Evolutionary conservation across 345 rosid species (phyloP), one percentile per base, ranked within the genome.

Genomic region (Balakata baccata): DNA sequence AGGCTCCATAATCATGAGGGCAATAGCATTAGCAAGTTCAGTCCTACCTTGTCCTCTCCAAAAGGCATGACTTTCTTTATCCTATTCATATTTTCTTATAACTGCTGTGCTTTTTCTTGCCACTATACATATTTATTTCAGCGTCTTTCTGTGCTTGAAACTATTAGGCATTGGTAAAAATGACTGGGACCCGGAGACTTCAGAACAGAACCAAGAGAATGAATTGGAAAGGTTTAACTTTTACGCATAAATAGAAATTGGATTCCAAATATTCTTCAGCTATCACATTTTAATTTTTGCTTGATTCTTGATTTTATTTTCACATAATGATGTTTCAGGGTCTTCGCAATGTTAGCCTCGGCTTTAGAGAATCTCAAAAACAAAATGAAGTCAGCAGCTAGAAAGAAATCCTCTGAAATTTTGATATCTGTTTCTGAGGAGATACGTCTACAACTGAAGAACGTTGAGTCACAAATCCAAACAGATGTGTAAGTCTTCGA

Each of bases 361-460:
- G 90, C 92, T 64, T 81, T 96, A 69, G 84, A 89, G 79, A 90
- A 87, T 73, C 87, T 83, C 64, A 90, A 84, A 81, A 82, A 71
- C 70, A 96, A 96, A 79, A 75, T 91, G 85, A 86, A 84, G 75
- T 66, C 83, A 65, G 88, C 88, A 64, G 88, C 92, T 50, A 78
- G 59, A 77, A 88, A 84, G 85, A 93, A 89, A 79, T 90, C 94
- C 51, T 86, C 89, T 1, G 91, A 89, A 67, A 91, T 96, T 78
- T 81, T 91, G 81, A 81, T 75, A 76, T 90, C 97, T 62, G 86
- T 86, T 74, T 89, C 93, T 39, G 87, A 87, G 84, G 88, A 85
- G 64, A 90, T 93, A 75, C 81, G 83, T 59, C 64, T 61, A 49
- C 88, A 86, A 86, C 63, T 96, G 85, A 87, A 82, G 86, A 84